A percentile compares a stretch with the other conserved stretches of the same genome.
These are phyloP conservation scores for Leishmania arabica DNA, from an alignment of 208 protist species.

Conservation along the genomic window DNA sequence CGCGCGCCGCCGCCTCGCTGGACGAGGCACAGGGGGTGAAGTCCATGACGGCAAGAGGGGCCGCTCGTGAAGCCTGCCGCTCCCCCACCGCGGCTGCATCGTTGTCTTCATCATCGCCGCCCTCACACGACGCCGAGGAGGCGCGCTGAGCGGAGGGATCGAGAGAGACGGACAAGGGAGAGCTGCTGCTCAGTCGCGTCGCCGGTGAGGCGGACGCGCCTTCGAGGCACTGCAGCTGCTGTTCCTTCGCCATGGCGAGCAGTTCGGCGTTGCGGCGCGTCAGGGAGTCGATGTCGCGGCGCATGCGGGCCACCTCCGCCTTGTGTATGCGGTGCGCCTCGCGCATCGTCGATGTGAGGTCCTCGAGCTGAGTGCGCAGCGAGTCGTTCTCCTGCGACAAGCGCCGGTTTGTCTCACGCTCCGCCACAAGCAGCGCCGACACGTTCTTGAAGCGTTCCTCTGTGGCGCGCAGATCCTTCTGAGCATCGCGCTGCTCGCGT, in stretches of 20 bases:
- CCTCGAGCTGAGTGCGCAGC: conserved; percentile 77
- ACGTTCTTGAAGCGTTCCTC: conserved; percentile 80
- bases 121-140: not conserved
- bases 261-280: conserved; percentile 82
- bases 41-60: conserved; percentile 38
- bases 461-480: conserved; percentile 64
- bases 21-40: conserved; percentile 38
- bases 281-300: conserved; percentile 84
- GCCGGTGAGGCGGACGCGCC: not conserved
- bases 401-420: conserved; percentile 68
- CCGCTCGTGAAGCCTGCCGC: not conserved
- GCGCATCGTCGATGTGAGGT: conserved; percentile 70
- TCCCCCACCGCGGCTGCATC: not conserved
- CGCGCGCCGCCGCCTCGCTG: conserved; percentile 32
- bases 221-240: conserved; percentile 59
- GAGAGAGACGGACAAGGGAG: conserved; percentile 8
- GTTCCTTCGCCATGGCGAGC: conserved; percentile 73
- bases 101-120: not conserved
- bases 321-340: conserved; percentile 71
- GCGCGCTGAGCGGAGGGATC: conserved; percentile 2
- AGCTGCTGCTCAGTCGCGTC: conserved; percentile 3
- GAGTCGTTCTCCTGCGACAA: conserved; percentile 82
- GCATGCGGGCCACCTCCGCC: conserved; percentile 71
- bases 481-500: conserved; percentile 56
- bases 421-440: conserved; percentile 63